Percentiles rank a stretch among this genome's conserved stretches.
Conservation (phyloP, 768 basidiomycete genomes). For the Trametopsis cervina region DNA sequence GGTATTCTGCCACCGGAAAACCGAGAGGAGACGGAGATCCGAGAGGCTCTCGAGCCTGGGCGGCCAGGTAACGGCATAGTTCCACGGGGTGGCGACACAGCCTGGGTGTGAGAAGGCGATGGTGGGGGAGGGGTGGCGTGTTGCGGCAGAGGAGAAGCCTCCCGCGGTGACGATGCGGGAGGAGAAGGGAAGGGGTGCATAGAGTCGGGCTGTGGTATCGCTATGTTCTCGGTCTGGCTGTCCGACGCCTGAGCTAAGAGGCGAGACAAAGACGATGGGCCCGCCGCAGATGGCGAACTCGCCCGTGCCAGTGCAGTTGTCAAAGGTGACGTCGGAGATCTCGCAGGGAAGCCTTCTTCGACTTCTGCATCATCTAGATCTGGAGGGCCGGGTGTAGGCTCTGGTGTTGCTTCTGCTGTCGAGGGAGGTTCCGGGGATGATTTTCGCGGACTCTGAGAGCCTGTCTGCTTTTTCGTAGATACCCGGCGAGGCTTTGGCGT, state of each 20-base stretch:
- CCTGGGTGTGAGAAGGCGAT: slow-evolving; percentile 30
- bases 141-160: slow-evolving; percentile 24
- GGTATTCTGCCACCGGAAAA: slow-evolving; percentile 63
- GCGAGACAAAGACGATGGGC: slow-evolving; percentile 75
- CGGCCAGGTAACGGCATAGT: slow-evolving; percentile 48
- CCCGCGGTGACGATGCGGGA: slow-evolving; percentile 3
- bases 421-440: slow-evolving; percentile 17
- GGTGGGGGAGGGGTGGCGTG: slow-evolving; percentile 30
- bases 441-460: slow-evolving; percentile 7
- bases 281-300: slow-evolving; percentile 57
- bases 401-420: slow-evolving; percentile 25
- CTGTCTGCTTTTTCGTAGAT: slow-evolving; percentile 37
- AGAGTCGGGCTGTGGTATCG: not conserved
- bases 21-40: slow-evolving; percentile 59
- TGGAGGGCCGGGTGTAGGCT: slow-evolving; percentile 54
- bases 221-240: slow-evolving; percentile 13
- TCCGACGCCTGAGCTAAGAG: slow-evolving; percentile 66
- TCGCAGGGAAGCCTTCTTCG: slow-evolving; percentile 64
- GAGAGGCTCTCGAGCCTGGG: slow-evolving; percentile 67
- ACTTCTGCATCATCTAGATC: slow-evolving; percentile 58
- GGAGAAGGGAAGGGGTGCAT: not conserved
- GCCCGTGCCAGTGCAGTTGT: slow-evolving; percentile 59
- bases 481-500: slow-evolving; percentile 48
- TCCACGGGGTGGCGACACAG: slow-evolving; percentile 13
- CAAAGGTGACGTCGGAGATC: slow-evolving; percentile 60